Conservation (phyloP, 208 protist genomes). For the Leishmania amazonensis region DNA sequence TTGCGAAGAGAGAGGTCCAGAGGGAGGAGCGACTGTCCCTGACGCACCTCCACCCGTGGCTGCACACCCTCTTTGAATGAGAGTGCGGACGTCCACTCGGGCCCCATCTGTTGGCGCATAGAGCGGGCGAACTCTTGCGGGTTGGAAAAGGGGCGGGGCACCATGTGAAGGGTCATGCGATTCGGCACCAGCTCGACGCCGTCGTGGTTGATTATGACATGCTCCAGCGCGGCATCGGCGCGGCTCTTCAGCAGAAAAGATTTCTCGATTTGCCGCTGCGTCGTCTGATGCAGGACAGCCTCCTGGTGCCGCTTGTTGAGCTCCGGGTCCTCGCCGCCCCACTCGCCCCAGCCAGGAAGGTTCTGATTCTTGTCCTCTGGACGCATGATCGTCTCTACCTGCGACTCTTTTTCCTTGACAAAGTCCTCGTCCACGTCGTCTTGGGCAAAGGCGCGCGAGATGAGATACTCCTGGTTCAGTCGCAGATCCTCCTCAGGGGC, state of each 20-base stretch:
- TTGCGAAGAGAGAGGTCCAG: conserved; percentile 75
- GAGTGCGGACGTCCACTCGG: conserved; percentile 88
- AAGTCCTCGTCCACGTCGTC: conserved; percentile 93
- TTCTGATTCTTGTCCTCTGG: conserved; percentile 85
- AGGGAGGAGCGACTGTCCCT: conserved; percentile 76
- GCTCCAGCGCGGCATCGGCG: conserved; percentile 83
- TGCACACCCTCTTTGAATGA: conserved; percentile 84
- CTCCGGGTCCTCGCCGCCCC: conserved; percentile 81
- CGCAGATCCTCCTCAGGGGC: conserved; percentile 35
- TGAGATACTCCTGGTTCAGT: conserved; percentile 85
- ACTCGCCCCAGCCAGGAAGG: conserved; percentile 93
- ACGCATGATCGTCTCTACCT: conserved; percentile 87
- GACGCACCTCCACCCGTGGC: conserved; percentile 81
- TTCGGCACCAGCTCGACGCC: conserved; percentile 90
- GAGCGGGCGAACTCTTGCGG: conserved; percentile 89
- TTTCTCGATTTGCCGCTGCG: conserved; percentile 77
- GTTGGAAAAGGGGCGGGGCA: conserved; percentile 91
- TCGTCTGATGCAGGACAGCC: conserved; percentile 44
- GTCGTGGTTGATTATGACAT: conserved; percentile 95
- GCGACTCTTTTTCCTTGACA: conserved; percentile 82
- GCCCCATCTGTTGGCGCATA: conserved; percentile 87
- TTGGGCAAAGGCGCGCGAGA: conserved; percentile 90
- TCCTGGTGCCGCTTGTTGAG: conserved; percentile 85
- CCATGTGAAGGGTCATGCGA: conserved; percentile 90
- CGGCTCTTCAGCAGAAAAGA: conserved; percentile 82